Percentiles rank a stretch among this genome's conserved stretches.
These are phyloP conservation scores for Phytophthora sp. DNA, from an alignment of 352 stramenopile species.

Conservation along the genomic window DNA sequence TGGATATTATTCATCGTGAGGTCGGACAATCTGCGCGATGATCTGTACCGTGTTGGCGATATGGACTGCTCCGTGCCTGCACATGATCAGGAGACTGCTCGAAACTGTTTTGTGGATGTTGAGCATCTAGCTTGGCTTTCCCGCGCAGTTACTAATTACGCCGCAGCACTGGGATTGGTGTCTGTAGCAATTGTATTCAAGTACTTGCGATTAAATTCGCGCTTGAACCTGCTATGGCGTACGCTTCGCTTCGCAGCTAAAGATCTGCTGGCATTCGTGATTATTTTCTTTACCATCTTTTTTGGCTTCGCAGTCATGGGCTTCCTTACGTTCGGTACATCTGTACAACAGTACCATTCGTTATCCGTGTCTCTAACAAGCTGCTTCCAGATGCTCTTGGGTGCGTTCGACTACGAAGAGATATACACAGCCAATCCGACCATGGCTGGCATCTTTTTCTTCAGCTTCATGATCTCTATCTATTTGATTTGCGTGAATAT, in stretches of 20 bases:
- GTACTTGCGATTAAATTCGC: conserved; percentile 78
- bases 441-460: conserved; percentile 85
- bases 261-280: conserved; percentile 75
- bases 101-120: conserved; percentile 66
- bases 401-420: conserved; percentile 79
- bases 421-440: conserved; percentile 70
- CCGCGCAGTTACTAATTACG: conserved; percentile 60
- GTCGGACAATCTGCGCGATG: conserved; percentile 53
- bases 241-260: conserved; percentile 78
- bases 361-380: conserved; percentile 72
- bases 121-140: conserved; percentile 57
- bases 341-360: conserved; percentile 73
- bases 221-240: conserved; percentile 79
- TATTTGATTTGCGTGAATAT: conserved; percentile 87
- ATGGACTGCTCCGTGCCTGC: conserved; percentile 56
- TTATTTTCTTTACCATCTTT: conserved; percentile 87
- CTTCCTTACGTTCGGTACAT: conserved; percentile 73
- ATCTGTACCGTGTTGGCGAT: conserved; percentile 56
- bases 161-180: conserved; percentile 62
- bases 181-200: conserved; percentile 86
- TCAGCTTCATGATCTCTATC: conserved; percentile 83
- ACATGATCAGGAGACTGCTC: conserved; percentile 47
- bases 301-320: conserved; percentile 82
- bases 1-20: conserved; percentile 66
- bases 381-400: conserved; percentile 86